These are phyloP conservation scores for Ilex aquifolium DNA, from an alignment of 257 asterid species.

Conservation along the genomic window DNA sequence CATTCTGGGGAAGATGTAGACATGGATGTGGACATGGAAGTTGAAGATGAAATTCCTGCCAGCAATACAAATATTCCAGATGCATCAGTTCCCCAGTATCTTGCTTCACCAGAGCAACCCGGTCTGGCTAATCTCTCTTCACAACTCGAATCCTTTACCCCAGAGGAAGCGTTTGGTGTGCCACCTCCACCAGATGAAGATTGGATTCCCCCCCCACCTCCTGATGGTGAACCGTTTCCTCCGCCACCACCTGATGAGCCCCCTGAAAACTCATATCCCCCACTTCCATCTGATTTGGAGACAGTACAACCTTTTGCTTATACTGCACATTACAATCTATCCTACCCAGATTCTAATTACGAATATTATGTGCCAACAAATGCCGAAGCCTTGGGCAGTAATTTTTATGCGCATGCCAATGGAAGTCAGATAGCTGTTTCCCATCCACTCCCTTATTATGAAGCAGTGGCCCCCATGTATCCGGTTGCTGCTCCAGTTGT, in stretches of 20 bases:
- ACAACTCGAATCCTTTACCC: conserved; percentile 18
- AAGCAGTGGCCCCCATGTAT: conserved; percentile 41
- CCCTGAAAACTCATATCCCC: conserved; percentile 48
- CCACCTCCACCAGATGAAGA: conserved; percentile 51
- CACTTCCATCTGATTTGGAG: conserved; percentile 33
- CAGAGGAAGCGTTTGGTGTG: conserved; percentile 18
- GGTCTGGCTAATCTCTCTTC: conserved; percentile 18
- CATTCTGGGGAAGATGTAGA: conserved; percentile 65
- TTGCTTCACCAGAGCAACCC: conserved; percentile 28
- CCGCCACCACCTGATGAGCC: conserved; percentile 95
- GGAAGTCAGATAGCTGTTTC: conserved; percentile 47
- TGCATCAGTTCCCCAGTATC: conserved; percentile 29
- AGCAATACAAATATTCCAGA: conserved; percentile 17
- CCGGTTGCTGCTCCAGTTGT: conserved; percentile 37
- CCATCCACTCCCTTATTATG: conserved; percentile 59
- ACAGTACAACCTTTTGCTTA: conserved; percentile 48
- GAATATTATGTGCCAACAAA: conserved; percentile 59
- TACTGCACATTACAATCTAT: conserved; percentile 37
- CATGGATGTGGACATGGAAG: conserved; percentile 99
- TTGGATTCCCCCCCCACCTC: conserved; percentile 93
- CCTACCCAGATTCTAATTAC: conserved; percentile 51
- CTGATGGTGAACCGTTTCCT: conserved; percentile 78
- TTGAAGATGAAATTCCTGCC: conserved; percentile 61
- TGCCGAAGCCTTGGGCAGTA: conserved; percentile 31
- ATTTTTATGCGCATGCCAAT: conserved; percentile 41